phyloP scores from a whole-genome alignment of 305 asterid species.

The Ilex paraguariensis region DNA sequence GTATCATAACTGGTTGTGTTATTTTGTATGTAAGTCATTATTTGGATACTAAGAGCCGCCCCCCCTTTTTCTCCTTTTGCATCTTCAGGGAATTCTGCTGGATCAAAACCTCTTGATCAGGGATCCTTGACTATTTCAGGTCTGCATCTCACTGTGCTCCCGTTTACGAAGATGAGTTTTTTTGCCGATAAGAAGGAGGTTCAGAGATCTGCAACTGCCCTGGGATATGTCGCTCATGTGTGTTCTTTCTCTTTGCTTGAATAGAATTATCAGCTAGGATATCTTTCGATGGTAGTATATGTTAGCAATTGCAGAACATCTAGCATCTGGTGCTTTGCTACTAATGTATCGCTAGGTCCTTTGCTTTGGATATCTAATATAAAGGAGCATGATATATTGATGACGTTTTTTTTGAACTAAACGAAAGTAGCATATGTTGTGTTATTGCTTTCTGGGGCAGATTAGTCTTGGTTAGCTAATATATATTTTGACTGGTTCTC shows the following conservation, averaged over 20 bases:
- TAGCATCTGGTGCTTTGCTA: slow-evolving; percentile 6
- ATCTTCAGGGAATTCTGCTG: slow-evolving; percentile 58
- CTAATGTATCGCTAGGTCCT: neutral
- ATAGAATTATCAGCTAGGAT: slow-evolving; percentile 11
- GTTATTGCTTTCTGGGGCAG: slow-evolving; percentile 8
- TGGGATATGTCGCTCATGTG: slow-evolving; percentile 95
- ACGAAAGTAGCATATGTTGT: neutral
- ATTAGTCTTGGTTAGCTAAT: slow-evolving; percentile 10
- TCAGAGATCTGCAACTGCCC: slow-evolving; percentile 91
- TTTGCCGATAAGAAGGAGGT: slow-evolving; percentile 97
- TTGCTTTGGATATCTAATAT: neutral
- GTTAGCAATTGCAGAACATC: slow-evolving; percentile 14
- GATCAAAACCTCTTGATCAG: slow-evolving; percentile 65
- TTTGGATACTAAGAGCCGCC: neutral
- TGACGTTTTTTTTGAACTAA: neutral
- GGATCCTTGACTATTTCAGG: slow-evolving; percentile 84
- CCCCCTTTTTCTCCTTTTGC: slow-evolving; percentile 13
- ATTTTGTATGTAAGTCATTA: too few species aligned
- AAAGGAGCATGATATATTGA: neutral
- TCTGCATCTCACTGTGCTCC: slow-evolving; percentile 76
- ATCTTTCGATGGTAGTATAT: slow-evolving; percentile 13
- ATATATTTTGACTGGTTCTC: slow-evolving; percentile 21
- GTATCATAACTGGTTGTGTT: too few species aligned
- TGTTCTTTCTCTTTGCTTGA: slow-evolving; percentile 34
- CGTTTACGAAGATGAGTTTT: slow-evolving; percentile 90